Base-by-base conservation (phyloP, 495 filamentous ascomycete species). In the Penicillium odoratum region DNA sequence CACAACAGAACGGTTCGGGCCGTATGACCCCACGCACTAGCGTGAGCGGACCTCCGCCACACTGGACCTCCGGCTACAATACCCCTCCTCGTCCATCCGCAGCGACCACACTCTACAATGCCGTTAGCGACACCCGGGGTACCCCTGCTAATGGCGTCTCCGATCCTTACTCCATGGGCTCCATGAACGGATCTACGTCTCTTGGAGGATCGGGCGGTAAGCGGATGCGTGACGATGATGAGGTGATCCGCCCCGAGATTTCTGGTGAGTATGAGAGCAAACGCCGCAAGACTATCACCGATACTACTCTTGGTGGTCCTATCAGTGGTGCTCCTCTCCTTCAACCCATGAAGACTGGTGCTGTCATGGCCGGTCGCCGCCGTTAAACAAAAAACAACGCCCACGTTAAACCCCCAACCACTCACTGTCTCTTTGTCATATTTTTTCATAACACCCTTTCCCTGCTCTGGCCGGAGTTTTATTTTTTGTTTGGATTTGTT, bases 1-100 rank as follows among this genome's bases (percentile, higher is more conserved):
- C 92, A n/a, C 90, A 95, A 64, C 91, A 92, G 61, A 88, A 87
- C 45, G 89, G 85, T 9, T 95, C 93, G 18, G 93, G 91, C 38
- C 84, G 91, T 38, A 91, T 92, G 52, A 97, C 94, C 10, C 93
- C 93, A 13, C 84, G 94, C 51, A 94, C 89, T 25, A 53, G 0
- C 28, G 46, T 48, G 15, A 78, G 84, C 25, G 77, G 80, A 15
- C 79, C 86, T 21, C 79, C 87, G 25, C 76, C 83, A 6, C 91
- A 94, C 69, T 97, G 93, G 81, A 80, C 78, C 3, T 79, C 84
- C 5, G 92, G 91, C 47, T 93, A 89, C 70, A 85, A 78, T 54
- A 95, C 92, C 1, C 90, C 94, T 47, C 94, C 93, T 34, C 85
- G 91, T 29, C 80, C 80, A 9, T 56, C 78, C 15, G 81, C 89